These are phyloP conservation scores for Macrotyloma uniflorum DNA, from an alignment of 306 rosid species.

Conservation along the genomic window DNA sequence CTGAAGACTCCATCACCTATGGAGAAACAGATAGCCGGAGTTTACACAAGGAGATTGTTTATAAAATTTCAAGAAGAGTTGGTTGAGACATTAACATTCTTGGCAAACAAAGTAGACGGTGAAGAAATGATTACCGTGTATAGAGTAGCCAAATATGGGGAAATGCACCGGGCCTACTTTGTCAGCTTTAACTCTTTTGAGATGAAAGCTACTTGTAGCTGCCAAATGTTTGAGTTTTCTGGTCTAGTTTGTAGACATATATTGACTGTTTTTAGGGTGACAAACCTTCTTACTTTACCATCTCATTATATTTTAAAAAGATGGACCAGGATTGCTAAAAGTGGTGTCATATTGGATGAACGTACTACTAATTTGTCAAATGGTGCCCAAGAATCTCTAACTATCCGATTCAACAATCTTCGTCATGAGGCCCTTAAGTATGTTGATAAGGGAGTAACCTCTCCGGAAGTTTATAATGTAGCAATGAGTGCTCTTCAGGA, in stretches of 20 bases:
- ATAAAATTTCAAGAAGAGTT: conserved; percentile 44
- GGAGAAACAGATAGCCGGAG: conserved; percentile 48
- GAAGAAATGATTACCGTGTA: conserved; percentile 31
- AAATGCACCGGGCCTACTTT: conserved; percentile 31
- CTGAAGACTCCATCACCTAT: conserved; percentile 48
- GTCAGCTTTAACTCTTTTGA: conserved; percentile 38
- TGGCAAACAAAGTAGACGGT: conserved; percentile 44
- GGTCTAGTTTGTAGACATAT: conserved; percentile 49
- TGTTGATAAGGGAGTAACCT: conserved; percentile 37
- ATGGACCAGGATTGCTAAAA: conserved; percentile 46
- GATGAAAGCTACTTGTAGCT: conserved; percentile 42
- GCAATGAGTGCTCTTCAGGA: conserved; percentile 40
- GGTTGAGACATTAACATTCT: conserved; percentile 46
- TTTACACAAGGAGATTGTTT: conserved; percentile 45
- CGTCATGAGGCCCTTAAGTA: conserved; percentile 40
- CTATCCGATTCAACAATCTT: conserved; percentile 39
- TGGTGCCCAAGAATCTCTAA: conserved; percentile 33
- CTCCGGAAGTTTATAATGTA: conserved; percentile 21
- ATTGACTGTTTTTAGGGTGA: conserved; percentile 48
- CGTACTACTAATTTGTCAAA: conserved; percentile 19
- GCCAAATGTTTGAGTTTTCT: conserved; percentile 50
- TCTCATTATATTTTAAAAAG: conserved; percentile 44
- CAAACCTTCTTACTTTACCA: conserved; percentile 42
- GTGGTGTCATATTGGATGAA: conserved; percentile 37
- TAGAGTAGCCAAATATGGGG: conserved; percentile 46